A percentile compares a stretch with the other conserved stretches of the same genome.
Evolutionary conservation across 768 basidiomycete species (phyloP).

Genomic region (Mycena rosella): DNA sequence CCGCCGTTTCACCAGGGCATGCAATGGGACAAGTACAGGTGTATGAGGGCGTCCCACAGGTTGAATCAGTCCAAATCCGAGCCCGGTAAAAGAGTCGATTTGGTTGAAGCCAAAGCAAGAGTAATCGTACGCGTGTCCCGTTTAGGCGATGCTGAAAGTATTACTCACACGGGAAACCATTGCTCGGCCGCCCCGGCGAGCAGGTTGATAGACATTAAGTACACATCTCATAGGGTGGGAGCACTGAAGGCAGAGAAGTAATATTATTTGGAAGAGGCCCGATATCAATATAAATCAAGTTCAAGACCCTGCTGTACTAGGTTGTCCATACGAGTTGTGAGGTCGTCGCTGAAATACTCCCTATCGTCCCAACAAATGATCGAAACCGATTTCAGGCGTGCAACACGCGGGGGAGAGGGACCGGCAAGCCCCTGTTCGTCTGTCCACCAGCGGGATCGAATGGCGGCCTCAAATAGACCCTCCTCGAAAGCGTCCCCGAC

Average conservation of each 20-base stretch:
- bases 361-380: not conserved
- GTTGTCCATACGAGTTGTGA: constrained; percentile 1
- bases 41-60: constrained; percentile 8
- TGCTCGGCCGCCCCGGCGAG: too few relatives aligned
- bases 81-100: not conserved
- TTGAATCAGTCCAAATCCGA: not conserved
- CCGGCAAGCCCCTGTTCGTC: not conserved
- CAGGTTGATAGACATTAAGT: too few relatives aligned
- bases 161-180: too few relatives aligned
- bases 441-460: constrained; percentile 16
- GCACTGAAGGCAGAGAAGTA: too few relatives aligned
- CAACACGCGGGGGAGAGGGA: not conserved
- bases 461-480: constrained; percentile 4
- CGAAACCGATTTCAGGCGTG: not conserved
- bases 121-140: not conserved
- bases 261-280: too few relatives aligned
- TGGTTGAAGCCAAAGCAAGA: constrained; percentile 20
- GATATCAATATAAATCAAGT: not conserved
- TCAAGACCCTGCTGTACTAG: constrained; percentile 1
- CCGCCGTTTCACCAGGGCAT: constrained; percentile 9
- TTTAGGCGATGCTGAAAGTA: not conserved
- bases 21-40: not conserved
- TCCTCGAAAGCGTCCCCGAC: not conserved
- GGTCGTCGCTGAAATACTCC: constrained; percentile 21
- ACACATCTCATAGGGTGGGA: too few relatives aligned